Percentiles rank a stretch among this genome's conserved stretches.
phyloP scores from a whole-genome alignment of 2,329 filamentous ascomycete genomes.

The Rugonectria rugulosa region DNA sequence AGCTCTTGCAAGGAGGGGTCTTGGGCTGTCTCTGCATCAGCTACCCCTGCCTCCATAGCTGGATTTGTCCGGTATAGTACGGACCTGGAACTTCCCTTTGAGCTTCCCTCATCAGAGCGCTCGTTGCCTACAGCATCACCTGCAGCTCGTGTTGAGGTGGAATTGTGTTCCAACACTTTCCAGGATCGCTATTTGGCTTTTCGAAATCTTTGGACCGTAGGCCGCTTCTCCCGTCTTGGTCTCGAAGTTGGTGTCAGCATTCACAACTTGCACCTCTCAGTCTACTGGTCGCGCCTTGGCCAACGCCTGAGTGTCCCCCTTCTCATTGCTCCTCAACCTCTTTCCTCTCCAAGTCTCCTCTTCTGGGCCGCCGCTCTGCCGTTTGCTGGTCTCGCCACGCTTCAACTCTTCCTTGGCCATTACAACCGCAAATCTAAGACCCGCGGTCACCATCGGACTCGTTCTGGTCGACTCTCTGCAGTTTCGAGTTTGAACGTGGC shows the following conservation, averaged over 20 bases:
- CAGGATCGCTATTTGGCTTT: constrained; percentile 51
- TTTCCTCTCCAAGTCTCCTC: constrained; percentile 40
- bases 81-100: constrained; percentile 43
- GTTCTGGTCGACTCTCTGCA: constrained; percentile 16
- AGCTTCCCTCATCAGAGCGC: constrained; percentile 21
- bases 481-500: constrained; percentile 39
- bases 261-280: constrained; percentile 52
- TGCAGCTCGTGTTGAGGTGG: constrained; percentile 50
- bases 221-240: constrained; percentile 52
- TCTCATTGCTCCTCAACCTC: constrained; percentile 44
- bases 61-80: constrained; percentile 46
- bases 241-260: constrained; percentile 53
- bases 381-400: constrained; percentile 48
- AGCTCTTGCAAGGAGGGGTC: constrained; percentile 42
- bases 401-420: constrained; percentile 42
- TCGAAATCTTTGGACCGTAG: constrained; percentile 52
- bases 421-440: constrained; percentile 10
- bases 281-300: constrained; percentile 56
- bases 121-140: constrained; percentile 16
- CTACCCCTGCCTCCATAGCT: constrained; percentile 37
- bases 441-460: constrained; percentile 8
- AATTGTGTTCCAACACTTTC: constrained; percentile 48
- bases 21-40: constrained; percentile 52
- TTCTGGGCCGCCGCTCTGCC: constrained; percentile 51
- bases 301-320: constrained; percentile 55